These are phyloP conservation scores for Histomonas meleagridis DNA, from an alignment of 208 protist genomes.

Conservation along the genomic window DNA sequence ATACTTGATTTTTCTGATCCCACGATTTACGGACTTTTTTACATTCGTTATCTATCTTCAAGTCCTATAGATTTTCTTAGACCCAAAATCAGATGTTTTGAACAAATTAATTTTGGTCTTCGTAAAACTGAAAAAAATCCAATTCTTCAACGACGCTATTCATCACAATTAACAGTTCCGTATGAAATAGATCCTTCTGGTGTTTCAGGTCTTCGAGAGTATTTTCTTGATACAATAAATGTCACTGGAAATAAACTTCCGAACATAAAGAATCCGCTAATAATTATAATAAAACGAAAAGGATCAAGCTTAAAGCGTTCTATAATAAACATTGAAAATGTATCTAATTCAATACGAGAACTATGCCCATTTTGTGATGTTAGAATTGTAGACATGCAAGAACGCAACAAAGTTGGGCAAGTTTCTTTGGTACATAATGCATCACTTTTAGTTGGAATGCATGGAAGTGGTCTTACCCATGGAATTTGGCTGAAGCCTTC, in stretches of 20 bases:
- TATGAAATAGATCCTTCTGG: background rate
- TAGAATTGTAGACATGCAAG: background rate
- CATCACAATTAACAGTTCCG: background rate
- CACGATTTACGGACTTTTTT: background rate
- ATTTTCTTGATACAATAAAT: background rate
- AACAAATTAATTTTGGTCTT: background rate
- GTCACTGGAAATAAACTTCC: background rate
- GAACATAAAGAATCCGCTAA: background rate
- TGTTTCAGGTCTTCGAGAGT: background rate
- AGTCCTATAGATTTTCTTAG: background rate
- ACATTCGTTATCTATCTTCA: background rate
- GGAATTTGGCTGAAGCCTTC: background rate
- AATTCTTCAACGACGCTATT: background rate
- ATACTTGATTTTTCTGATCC: background rate
- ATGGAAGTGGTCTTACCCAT: background rate
- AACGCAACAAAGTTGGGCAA: background rate
- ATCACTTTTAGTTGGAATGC: background rate
- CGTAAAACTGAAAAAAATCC: background rate
- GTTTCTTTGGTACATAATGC: background rate
- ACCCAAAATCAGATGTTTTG: background rate
- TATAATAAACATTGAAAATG: background rate
- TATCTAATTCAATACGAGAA: background rate
- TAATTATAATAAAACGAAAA: background rate
- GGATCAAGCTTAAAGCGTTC: background rate
- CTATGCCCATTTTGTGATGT: background rate